Base-by-base conservation (phyloP, 2,329 filamentous ascomycete species). In the Stagonosporopsis chrysanthemi region DNA sequence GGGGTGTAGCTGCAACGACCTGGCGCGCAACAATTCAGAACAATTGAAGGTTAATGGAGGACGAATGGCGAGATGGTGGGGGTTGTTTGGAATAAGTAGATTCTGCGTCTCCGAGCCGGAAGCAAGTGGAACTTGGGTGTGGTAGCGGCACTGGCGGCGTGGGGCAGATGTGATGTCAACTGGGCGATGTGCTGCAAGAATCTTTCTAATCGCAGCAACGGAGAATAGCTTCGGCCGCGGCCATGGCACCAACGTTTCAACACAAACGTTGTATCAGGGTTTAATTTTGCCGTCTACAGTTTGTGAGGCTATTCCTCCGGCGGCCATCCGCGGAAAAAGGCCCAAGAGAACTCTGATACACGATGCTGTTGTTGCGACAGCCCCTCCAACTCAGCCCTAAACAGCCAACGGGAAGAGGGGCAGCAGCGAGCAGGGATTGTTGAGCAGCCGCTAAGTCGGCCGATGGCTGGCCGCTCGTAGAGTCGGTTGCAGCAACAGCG, bases 41-140 rank as follows among this genome's bases (percentile, higher is more conserved):
- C 50, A 65, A 68, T 72, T 66, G 65, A 56, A 52, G 60, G 65
- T 59, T 58, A 61, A 57, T 62, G 65, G 63, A 64, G 60, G 64
- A 62, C 54, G 56, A 63, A 61, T 60, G 51, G 63, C 64, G 61
- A 61, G 63, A 51, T 56, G 56, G 63, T 65, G 71, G 72, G 67
- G 66, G 60, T 64, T 64, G 58, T 52, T 60, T 65, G 54, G 67
- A 70, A 72, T 74, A 74, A 75, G 71, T 69, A 65, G 64, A 61
- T 62, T 62, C 61, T 72, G 56, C 56, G 49, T 53, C 33, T 58
- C 67, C 66, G 68, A 68, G 54, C 67, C 67, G 70, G 67, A 70
- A 70, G 67, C 50, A 58, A 54, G 56, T 58, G 56, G 56, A 54
- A 58, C 49, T 33, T 54, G 56, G 63, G 65, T 35, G 47, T 65